Base-by-base conservation (phyloP, 192 early-diverging fungal genomes). In the Pilobolus umbonatus region DNA sequence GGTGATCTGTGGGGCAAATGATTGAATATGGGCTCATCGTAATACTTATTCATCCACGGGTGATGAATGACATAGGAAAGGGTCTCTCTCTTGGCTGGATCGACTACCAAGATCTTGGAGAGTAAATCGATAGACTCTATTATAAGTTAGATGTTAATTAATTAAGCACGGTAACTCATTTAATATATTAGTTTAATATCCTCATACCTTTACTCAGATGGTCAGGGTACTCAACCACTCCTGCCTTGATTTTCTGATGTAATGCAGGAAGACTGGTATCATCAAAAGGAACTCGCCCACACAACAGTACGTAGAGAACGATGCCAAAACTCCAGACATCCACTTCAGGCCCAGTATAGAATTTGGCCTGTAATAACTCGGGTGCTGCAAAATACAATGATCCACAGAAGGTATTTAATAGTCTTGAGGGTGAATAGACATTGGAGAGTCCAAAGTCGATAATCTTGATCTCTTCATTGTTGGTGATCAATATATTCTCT, bases 391-490 rank as follows among this genome's bases (percentile, higher is more conserved):
- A 93, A 55, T 90, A 90, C 12, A 89, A 87, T 9, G 79, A 86
- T 3, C 81, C 83, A 39, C 80, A 82, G 53, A 80, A 81, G 0
- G 79, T 83, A 34, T 75, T 70, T 30, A 84, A 55, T 58, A 70
- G 62, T 39, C 68, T 59, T 40, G 72, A 62, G 42, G 71, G 71
- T 36, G 75, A 68, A 34, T 81, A 83, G 21, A 75, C 75, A 72
- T 91, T 93, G n/a, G 86, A 87, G 67, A 94, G 83, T 0, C 91
- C 91, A 79, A 88, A 94, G 70, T 94, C 91, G 52, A 94, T 92
- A 48, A 94, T 88, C 61, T 89, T 89, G 52, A 94, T 88, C 44
- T 83, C 80, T 39, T 79, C 74, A 17, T 79, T 71, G 54, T 87
- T 36, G 3, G 62, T 86, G 19, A 93, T 73, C 65, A 93, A 79